Conservation (phyloP, 305 asterid genomes). For the Striga hermonthica region DNA sequence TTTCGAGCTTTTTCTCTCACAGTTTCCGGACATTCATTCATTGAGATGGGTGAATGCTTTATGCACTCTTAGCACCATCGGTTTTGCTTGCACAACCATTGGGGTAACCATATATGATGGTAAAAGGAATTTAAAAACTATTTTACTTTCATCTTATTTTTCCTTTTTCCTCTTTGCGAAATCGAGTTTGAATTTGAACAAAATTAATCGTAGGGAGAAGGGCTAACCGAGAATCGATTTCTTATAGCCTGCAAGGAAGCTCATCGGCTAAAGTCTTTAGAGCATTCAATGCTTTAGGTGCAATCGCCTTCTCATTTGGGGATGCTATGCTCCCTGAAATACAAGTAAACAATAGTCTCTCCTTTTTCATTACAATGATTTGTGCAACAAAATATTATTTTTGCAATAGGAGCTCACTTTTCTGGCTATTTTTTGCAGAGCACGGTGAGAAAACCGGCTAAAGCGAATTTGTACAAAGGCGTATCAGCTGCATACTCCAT, state of each 20-base stretch:
- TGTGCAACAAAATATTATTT: too few relatives aligned
- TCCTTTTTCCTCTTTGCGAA: background rate
- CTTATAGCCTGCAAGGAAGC: slow-evolving; percentile 44
- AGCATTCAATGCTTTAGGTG: slow-evolving; percentile 55
- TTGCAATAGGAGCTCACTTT: too few relatives aligned
- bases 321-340: slow-evolving; percentile 73
- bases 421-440: slow-evolving; percentile 35
- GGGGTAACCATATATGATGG: slow-evolving; percentile 53
- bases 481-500: slow-evolving; percentile 51
- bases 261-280: slow-evolving; percentile 41
- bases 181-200: background rate
- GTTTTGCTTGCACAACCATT: slow-evolving; percentile 53
- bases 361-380: background rate
- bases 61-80: slow-evolving; percentile 53
- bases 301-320: slow-evolving; percentile 64
- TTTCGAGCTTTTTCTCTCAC: slow-evolving; percentile 54
- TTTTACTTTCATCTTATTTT: too few relatives aligned
- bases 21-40: slow-evolving; percentile 57
- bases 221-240: slow-evolving; percentile 37
- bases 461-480: slow-evolving; percentile 50
- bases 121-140: slow-evolving; percentile 16
- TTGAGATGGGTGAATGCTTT: slow-evolving; percentile 59
- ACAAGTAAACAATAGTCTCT: slow-evolving; percentile 35
- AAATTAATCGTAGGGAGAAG: slow-evolving; percentile 39
- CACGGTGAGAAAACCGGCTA: slow-evolving; percentile 47